Base-by-base conservation (phyloP, 2,329 filamentous ascomycete species). In the Sclerotinia trifoliorum region DNA sequence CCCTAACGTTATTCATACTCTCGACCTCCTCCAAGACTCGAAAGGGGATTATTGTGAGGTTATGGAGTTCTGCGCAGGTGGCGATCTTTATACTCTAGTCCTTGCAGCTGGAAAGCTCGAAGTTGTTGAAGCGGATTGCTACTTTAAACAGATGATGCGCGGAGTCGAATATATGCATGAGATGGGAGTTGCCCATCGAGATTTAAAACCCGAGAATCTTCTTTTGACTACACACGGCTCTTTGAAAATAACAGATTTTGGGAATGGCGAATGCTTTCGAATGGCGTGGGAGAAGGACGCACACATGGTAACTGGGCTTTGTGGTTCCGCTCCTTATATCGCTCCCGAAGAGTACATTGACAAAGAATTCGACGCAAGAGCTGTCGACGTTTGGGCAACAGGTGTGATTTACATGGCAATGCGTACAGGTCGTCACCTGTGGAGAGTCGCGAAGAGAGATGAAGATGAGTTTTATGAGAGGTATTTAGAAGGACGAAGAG, bases 381-480 rank as follows among this genome's bases (percentile, higher is more conserved):
- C 95, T n/a, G 94, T 99, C 61, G 95, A 99, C 76, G 90, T 98
- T 19, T 99, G 95, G 95, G 95, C 95, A 32, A 97, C 93, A 70
- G 95, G 95, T 77, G 95, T 99, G 64, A 99, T 99, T 70, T 99
- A 99, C 82, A 99, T 99, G 95, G 95, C 95, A 19, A 99, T 99
- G 95, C 87, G 95, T 69, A 98, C 94, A 2, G 95, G 95, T 7
- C 87, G 95, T 65, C 95, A 99, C 79, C 84, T 99, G 11, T 99
- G 95, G 95, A 90, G 94, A 66, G 88, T 97, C n/a, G 95, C 95
- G 8, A 94, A 94, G 80, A 96, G 93, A 80, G 94, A 96, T 67
- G 94, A 98, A 73, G 95, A 99, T 76, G 95, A 98, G 77, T 99
- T 98, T 75, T 99, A 97, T 78, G 91, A 92, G 72, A 90, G 93